Conservation (phyloP, 1,284 basidiomycete genomes). For the Fomitopsis betulina region DNA sequence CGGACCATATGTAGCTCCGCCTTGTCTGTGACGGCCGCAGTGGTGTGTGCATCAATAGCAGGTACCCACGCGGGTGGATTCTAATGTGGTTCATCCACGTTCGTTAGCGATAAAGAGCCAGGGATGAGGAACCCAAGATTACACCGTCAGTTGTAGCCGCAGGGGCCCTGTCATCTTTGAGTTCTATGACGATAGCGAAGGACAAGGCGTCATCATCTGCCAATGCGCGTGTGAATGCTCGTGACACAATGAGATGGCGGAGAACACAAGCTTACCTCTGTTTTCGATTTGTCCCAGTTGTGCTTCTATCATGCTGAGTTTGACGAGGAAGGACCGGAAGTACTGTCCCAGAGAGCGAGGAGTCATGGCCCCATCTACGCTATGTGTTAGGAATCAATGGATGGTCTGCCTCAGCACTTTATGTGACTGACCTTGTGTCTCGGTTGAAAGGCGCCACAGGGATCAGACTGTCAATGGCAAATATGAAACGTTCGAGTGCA, state of each 20-base stretch:
- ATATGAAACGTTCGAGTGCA: conserved; percentile 77
- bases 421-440: conserved; percentile 47
- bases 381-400: conserved; percentile 23
- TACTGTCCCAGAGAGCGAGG: conserved; percentile 64
- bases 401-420: not conserved
- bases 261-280: conserved; percentile 32
- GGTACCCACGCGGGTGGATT: conserved; percentile 76
- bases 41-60: conserved; percentile 62
- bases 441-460: conserved; percentile 62
- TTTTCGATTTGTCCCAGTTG: conserved; percentile 61
- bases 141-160: conserved; percentile 47
- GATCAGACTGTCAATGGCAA: conserved; percentile 70
- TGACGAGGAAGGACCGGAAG: conserved; percentile 83
- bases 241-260: not conserved
- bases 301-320: conserved; percentile 77
- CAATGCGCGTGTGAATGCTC: not conserved
- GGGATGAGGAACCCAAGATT: not conserved
- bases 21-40: conserved; percentile 49
- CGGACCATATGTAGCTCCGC: conserved; percentile 67
- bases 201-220: conserved; percentile 77
- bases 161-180: conserved; percentile 66
- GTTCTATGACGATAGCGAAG: conserved; percentile 81
- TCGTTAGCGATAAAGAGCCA: not conserved
- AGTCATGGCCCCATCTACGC: conserved; percentile 68
- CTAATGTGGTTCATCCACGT: conserved; percentile 19